phyloP scores from a whole-genome alignment of 495 filamentous ascomycete genomes.

The Penicillium cosmopolitanum region DNA sequence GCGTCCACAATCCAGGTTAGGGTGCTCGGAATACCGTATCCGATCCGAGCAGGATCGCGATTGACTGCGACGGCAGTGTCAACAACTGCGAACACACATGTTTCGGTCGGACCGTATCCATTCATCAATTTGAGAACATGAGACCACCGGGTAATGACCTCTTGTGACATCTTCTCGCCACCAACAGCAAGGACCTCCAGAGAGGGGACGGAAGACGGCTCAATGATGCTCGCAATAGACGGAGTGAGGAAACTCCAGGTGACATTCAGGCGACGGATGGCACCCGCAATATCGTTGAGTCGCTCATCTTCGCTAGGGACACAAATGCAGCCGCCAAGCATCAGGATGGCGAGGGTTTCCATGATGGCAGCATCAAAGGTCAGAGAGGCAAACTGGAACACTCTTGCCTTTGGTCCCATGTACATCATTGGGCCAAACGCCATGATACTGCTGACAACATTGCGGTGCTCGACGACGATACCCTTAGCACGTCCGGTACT shows the following conservation, averaged over 20 bases:
- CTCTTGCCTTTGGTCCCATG: constrained; percentile 43
- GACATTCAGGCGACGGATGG: constrained; percentile 52
- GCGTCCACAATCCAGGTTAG: constrained; percentile 60
- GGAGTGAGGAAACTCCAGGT: constrained; percentile 59
- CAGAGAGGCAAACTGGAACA: constrained; percentile 58
- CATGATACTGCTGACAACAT: constrained; percentile 51
- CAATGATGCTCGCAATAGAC: constrained; percentile 53
- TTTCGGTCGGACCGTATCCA: constrained; percentile 64
- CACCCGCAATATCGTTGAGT: constrained; percentile 51
- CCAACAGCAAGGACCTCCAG: constrained; percentile 49
- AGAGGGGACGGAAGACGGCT: constrained; percentile 48
- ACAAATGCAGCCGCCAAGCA: constrained; percentile 63
- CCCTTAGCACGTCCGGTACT: constrained; percentile 63
- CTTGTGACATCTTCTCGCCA: constrained; percentile 52
- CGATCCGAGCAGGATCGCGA: constrained; percentile 50
- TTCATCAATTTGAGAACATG: constrained; percentile 53
- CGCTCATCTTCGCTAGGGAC: constrained; percentile 62
- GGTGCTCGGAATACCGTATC: constrained; percentile 48
- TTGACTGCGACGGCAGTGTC: constrained; percentile 37
- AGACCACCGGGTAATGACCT: constrained; percentile 59
- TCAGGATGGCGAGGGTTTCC: constrained; percentile 54
- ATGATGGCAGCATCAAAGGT: constrained; percentile 58
- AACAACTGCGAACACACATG: constrained; percentile 42
- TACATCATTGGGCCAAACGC: constrained; percentile 43
- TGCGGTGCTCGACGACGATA: constrained; percentile 51